These are phyloP conservation scores for Echinosophora koreensis DNA, from an alignment of 306 rosid species.

Conservation along the genomic window DNA sequence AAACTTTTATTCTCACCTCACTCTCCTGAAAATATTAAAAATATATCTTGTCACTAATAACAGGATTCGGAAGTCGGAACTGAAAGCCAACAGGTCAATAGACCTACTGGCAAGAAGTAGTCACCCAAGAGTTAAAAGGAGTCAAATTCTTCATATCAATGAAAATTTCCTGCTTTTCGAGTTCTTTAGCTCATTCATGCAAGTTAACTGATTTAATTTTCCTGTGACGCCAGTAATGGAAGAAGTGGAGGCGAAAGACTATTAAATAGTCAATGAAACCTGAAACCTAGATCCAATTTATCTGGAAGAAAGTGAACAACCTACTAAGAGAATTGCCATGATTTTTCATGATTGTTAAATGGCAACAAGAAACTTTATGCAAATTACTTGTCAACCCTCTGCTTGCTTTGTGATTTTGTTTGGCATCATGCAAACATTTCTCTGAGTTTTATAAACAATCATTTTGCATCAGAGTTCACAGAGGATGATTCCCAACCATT, in stretches of 20 bases:
- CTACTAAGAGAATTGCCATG: slow-evolving; percentile 16
- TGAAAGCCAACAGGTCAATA: too few species aligned
- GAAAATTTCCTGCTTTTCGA: neutral
- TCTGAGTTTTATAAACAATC: slow-evolving; percentile 51
- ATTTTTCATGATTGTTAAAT: slow-evolving; percentile 43
- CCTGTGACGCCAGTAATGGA: neutral
- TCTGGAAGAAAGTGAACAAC: slow-evolving; percentile 23
- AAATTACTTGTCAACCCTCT: slow-evolving; percentile 32
- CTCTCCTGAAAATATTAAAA: too few species aligned
- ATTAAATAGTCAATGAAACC: too few species aligned
- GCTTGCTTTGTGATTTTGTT: slow-evolving; percentile 29
- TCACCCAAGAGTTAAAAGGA: neutral
- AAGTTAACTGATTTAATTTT: neutral
- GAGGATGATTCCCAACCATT: slow-evolving; percentile 36
- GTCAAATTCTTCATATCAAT: neutral
- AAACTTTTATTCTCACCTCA: too few species aligned
- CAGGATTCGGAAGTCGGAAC: too few species aligned
- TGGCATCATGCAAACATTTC: slow-evolving; percentile 47
- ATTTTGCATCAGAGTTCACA: slow-evolving; percentile 44
- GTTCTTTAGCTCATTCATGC: neutral
- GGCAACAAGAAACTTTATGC: neutral
- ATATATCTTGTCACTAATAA: too few species aligned
- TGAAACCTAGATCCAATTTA: too few species aligned
- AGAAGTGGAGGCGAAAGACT: neutral
- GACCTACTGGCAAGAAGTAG: neutral